These are phyloP conservation scores for Acmispon strigosus DNA, from an alignment of 306 rosid species.

Conservation along the genomic window DNA sequence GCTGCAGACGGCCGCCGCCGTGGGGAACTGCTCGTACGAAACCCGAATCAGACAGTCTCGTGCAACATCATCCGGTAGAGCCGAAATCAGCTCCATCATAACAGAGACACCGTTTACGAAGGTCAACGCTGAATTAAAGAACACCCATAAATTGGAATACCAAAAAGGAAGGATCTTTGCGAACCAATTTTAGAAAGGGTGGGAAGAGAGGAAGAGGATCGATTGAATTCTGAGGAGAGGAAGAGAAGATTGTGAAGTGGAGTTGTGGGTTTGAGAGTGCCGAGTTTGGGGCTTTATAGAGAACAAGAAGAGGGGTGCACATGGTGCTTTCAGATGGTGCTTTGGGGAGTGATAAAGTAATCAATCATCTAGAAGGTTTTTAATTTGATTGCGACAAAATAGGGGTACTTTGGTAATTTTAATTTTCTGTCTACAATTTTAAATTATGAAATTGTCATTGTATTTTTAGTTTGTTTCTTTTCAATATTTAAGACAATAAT, in stretches of 20 bases:
- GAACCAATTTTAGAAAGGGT: background rate
- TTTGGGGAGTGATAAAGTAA: background rate
- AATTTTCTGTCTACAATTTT: background rate
- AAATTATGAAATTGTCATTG: too few species aligned
- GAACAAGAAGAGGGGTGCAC: background rate
- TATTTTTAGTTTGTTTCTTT: too few species aligned
- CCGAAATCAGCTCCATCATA: conserved; percentile 57
- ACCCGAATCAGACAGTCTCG: conserved; percentile 54
- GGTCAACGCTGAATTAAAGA: background rate
- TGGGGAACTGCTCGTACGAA: conserved; percentile 38
- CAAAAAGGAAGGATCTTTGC: background rate
- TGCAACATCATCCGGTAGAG: conserved; percentile 59
- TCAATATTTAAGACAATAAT: too few species aligned
- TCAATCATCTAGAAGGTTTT: conserved; percentile 15
- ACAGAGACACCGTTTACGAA: background rate
- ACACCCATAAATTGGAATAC: background rate
- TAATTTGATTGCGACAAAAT: background rate
- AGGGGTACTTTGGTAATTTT: too few species aligned
- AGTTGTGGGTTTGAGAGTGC: background rate
- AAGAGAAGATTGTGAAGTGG: background rate
- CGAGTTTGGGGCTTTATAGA: background rate
- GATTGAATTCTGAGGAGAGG: background rate
- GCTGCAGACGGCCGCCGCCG: conserved; percentile 42
- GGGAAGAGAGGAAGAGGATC: background rate
- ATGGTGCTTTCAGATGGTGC: background rate